Conservation (phyloP, 805 yeast genomes). For the Monosporozyma siamensis region DNA sequence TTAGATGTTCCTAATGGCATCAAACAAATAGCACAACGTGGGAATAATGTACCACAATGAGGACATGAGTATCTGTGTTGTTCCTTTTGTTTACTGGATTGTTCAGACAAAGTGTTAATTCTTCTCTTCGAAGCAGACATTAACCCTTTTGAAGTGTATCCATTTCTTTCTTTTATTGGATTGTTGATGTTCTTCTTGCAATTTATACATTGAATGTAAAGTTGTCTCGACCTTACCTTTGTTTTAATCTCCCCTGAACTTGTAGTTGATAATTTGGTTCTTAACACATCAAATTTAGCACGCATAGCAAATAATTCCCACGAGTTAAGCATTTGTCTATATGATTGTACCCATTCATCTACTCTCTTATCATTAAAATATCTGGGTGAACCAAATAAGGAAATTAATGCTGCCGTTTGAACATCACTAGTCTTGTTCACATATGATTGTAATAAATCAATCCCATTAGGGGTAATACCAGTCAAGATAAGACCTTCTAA, state of each 20-base stretch:
- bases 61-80: conserved; percentile 45
- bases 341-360: conserved; percentile 68
- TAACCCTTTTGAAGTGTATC: background rate
- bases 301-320: conserved; percentile 73
- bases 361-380: conserved; percentile 68
- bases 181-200: conserved; percentile 66
- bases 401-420: conserved; percentile 80
- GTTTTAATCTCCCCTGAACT: conserved; percentile 40
- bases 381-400: conserved; percentile 74
- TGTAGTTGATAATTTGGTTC: conserved; percentile 54
- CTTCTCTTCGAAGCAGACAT: conserved; percentile 1
- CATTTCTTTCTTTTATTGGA: conserved; percentile 4
- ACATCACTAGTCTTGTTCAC: conserved; percentile 85
- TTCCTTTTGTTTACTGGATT: background rate
- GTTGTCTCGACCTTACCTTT: conserved; percentile 57
- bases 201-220: conserved; percentile 67
- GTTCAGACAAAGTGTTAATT: background rate
- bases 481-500: conserved; percentile 84
- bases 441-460: conserved; percentile 73
- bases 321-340: conserved; percentile 59
- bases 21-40: conserved; percentile 84
- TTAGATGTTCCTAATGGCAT: conserved; percentile 56
- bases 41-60: conserved; percentile 79
- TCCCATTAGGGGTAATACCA: conserved; percentile 82
- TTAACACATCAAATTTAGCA: conserved; percentile 76